Conservation (phyloP, 768 basidiomycete species). For the Lepiota brunneoincarnata region DNA sequence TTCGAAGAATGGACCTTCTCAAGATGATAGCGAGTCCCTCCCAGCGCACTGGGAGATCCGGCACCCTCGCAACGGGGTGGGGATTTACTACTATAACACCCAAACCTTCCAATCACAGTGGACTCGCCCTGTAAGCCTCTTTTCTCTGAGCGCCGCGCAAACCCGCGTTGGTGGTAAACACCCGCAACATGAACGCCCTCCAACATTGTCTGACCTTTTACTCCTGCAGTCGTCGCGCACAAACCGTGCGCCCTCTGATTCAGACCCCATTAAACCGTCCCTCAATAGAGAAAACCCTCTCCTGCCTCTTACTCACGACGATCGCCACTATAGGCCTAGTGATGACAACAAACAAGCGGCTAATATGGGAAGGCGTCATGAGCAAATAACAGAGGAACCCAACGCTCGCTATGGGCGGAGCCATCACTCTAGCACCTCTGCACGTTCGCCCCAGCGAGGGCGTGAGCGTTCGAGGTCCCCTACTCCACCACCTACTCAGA, state of each 20-base stretch:
- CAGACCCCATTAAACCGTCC: constrained; percentile 6
- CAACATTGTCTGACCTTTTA: constrained; percentile 29
- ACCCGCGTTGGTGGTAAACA: constrained; percentile 3
- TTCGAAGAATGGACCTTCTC: constrained; percentile 23
- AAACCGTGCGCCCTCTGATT: constrained; percentile 11
- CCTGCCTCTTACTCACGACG: constrained; percentile 46
- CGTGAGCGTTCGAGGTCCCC: constrained; percentile 27
- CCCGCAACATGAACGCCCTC: constrained; percentile 1
- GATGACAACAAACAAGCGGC: constrained; percentile 18
- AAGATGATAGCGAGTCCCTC: constrained; percentile 28
- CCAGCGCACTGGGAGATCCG: constrained; percentile 64
- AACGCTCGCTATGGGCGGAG: constrained; percentile 16
- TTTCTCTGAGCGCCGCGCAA: constrained; percentile 16
- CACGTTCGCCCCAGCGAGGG: constrained; percentile 24
- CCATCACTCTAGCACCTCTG: constrained; percentile 18
- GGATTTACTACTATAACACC: constrained; percentile 56
- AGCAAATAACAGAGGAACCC: constrained; percentile 12
- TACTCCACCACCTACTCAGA: constrained; percentile 20
- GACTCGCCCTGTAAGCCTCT: constrained; percentile 44
- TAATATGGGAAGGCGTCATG: constrained; percentile 17
- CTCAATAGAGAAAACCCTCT: constrained; percentile 13
- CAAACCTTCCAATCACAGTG: constrained; percentile 58
- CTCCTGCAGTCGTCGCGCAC: constrained; percentile 24
- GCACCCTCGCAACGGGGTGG: constrained; percentile 43
- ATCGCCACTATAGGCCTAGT: constrained; percentile 65